Base-by-base conservation (phyloP, 2,329 filamentous ascomycete genomes). In the Hypoxylon sp. region DNA sequence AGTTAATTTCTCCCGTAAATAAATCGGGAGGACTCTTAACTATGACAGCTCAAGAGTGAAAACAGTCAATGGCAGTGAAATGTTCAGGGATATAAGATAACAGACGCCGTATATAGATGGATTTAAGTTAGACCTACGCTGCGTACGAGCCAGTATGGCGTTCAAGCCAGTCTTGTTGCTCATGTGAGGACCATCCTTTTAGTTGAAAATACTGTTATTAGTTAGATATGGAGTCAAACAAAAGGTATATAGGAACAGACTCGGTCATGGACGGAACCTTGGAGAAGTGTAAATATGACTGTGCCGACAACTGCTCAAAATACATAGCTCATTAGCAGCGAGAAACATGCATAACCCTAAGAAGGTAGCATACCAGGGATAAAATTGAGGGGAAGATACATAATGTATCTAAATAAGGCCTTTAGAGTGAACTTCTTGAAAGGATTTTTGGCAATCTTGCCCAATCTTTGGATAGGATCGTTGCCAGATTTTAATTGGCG, bases 351-450 rank as follows among this genome's bases (percentile, higher is more conserved):
- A 17, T 14, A 2, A 11, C 17, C 9, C 29, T n/a, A 9, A 26
- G 3, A 9, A 29, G 46, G 11, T 63, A 10, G n/a, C 75, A 56
- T 79, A 82, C 81, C 77, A 0, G 95, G 95, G 57, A 98, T 94
- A 78, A 97, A 94, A 82, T 98, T 98, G 67, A 98, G 85, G 10
- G 95, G 94, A 46, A 97, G 84, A 78, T 97, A 96, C 82, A 98
- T 88, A 70, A 97, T 78, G 75, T 95, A 95, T 67, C 93, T 86
- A 42, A 97, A 82, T 48, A 97, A 80, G 6, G 91, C 89, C 74
- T 84, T 88, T 29, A 85, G 84, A 29, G 85, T 85, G 73, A 88
- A 88, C 68, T 83, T 84, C 22, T 84, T 81, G 71, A 90, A 88
- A 0, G 88, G 87, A 51, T 74, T 86, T 78, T 87, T 89, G 59